These are phyloP conservation scores for Dimocarpus longan DNA, from an alignment of 345 rosid genomes.

Conservation along the genomic window DNA sequence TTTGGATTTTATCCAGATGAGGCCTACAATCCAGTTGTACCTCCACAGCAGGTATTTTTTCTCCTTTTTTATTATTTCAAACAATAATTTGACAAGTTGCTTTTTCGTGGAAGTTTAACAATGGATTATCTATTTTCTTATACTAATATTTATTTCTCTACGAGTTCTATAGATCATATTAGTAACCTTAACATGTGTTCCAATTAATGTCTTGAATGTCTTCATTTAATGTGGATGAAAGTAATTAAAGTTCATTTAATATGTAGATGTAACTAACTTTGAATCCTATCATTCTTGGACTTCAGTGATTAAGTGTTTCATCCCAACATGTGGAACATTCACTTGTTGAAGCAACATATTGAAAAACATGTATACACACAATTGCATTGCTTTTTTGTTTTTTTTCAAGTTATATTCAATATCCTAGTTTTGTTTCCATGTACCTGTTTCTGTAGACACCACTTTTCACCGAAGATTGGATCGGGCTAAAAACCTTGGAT, in stretches of 20 bases:
- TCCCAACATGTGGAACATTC: background rate
- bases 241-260: background rate
- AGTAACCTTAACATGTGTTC: background rate
- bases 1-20: conserved; percentile 87
- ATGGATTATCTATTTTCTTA: no score
- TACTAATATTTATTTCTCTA: no score
- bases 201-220: background rate
- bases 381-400: no score
- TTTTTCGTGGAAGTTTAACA: no score
- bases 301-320: background rate
- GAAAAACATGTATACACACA: background rate
- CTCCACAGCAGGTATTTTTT: conserved; percentile 50
- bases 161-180: background rate
- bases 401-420: background rate
- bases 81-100: no score
- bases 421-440: background rate
- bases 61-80: no score
- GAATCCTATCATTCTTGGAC: no score
- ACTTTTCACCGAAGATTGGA: conserved; percentile 89
- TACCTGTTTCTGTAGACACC: conserved; percentile 50
- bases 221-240: background rate
- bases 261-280: background rate
- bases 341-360: background rate
- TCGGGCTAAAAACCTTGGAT: conserved; percentile 70
- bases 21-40: conserved; percentile 53